Conservation (phyloP, 257 asterid genomes). For the Avicennia marina region DNA sequence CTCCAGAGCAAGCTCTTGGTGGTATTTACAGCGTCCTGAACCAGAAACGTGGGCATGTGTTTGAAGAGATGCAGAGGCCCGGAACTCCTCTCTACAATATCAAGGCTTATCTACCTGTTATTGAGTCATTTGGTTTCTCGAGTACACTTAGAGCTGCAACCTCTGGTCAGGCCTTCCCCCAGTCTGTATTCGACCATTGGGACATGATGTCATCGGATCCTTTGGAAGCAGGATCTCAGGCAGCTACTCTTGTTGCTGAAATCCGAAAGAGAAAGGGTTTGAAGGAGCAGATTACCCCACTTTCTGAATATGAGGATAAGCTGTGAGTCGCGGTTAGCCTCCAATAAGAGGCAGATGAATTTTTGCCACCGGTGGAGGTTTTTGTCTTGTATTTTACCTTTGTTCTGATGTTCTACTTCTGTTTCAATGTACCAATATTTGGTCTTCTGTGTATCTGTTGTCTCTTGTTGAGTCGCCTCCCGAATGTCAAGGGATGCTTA, state of each 20-base stretch:
- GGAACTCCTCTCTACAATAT: conserved; percentile 39
- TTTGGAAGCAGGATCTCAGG: conserved; percentile 23
- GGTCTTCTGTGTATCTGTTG: no score
- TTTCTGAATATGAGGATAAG: conserved; percentile 38
- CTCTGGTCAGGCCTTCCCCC: conserved; percentile 47
- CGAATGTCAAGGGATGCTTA: no score
- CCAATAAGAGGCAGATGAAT: no score
- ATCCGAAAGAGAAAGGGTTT: conserved; percentile 46
- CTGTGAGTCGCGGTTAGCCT: conserved; percentile 9
- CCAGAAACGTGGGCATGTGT: conserved; percentile 37
- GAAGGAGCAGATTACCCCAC: conserved; percentile 48
- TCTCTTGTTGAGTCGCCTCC: no score
- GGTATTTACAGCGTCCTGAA: conserved; percentile 37
- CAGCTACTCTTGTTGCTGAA: conserved; percentile 28
- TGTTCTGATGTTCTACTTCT: no score
- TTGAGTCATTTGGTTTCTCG: conserved; percentile 37
- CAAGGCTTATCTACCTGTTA: conserved; percentile 31
- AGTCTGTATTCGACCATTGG: conserved; percentile 47
- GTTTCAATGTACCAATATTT: no score
- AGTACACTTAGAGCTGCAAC: conserved; percentile 42
- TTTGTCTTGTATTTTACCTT: no score
- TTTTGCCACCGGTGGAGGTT: no score
- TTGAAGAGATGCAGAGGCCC: conserved; percentile 36
- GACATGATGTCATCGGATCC: conserved; percentile 43
- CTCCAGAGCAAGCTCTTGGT: conserved; percentile 41